Base-by-base conservation (phyloP, 1,284 basidiomycete genomes). In the Coniferiporia sulphurascens region DNA sequence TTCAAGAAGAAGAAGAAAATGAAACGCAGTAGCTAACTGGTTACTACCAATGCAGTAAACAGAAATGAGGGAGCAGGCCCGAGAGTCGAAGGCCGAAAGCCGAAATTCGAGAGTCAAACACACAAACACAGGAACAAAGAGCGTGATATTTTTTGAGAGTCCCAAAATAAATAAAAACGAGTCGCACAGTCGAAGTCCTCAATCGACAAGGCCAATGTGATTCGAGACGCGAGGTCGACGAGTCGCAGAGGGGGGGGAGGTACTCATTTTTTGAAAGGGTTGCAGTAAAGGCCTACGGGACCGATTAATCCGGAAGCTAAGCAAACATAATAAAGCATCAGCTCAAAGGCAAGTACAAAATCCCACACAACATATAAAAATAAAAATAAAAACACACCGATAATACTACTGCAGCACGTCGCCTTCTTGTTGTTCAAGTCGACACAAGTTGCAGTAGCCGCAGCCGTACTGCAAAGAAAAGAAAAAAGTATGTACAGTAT, bases 211-310 rank as follows among this genome's bases (percentile, higher is more conserved):
- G 27, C 9, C 3, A 2, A 32, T 21, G 12, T 17, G 2, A 3
- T 2, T 12, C 13, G 13, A n/a, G 21, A 34, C 22, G 13, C 27
- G 49, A 27, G 49, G 13, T 22, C 13, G 48, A 21, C 27, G 22
- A 19, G 36, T 54, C 15, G 4, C n/a, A n/a, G n/a, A n/a, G n/a
- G n/a, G n/a, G n/a, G n/a, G n/a, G n/a, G n/a, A n/a, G n/a, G 17
- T 19, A 32, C 41, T 50, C 44, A 61, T 17, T 21, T 13, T 34
- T 35, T 51, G 56, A 58, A 17, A 12, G 60, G 55, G 19, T 32
- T 7, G 45, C 60, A 62, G 52, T 58, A 51, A n/a, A 61, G 8
- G 12, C 60, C 60, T 19, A 61, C 21, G 8, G 58, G 58, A 50
- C n/a, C n/a, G n/a, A 60, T 13, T n/a, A 58, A 43, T 5, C 50